Evolutionary conservation across 371 early-diverging fungal genomes (phyloP).

Genomic region (Mucor lusitanicus): DNA sequence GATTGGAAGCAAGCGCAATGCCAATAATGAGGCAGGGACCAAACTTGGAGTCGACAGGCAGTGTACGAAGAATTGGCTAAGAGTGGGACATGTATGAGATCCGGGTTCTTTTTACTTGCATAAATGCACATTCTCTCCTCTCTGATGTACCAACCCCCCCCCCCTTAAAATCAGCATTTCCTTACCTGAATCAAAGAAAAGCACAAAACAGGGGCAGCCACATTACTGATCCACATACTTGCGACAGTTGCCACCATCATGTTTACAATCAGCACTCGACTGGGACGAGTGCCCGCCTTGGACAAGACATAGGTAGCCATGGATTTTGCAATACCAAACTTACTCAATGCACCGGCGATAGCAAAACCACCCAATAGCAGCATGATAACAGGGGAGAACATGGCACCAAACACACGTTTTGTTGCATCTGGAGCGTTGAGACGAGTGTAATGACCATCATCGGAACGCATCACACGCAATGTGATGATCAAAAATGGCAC

Average conservation of each 20-base stretch:
- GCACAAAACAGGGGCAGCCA: conserved; percentile 84
- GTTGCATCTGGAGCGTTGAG: conserved; percentile 75
- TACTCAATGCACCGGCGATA: conserved; percentile 80
- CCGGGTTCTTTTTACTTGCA: neutral
- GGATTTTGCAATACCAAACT: conserved; percentile 70
- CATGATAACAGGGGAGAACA: conserved; percentile 96
- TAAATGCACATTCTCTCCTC: neutral
- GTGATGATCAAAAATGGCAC: conserved; percentile 88
- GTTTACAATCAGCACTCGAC: conserved; percentile 67
- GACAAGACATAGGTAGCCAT: conserved; percentile 67
- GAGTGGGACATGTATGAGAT: neutral
- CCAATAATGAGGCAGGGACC: conserved; percentile 74
- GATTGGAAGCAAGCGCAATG: conserved; percentile 78
- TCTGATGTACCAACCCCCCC: neutral
- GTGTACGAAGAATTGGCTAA: conserved; percentile 70
- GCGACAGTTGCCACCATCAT: conserved; percentile 79
- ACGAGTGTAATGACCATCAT: conserved; percentile 44
- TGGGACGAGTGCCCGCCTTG: conserved; percentile 71
- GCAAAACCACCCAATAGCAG: conserved; percentile 93
- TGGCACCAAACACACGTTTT: conserved; percentile 83
- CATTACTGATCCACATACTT: conserved; percentile 83
- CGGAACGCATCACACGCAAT: conserved; percentile 78
- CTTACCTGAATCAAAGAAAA: conserved; percentile 58
- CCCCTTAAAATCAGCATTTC: neutral
- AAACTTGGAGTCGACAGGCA: conserved; percentile 63